Base-by-base conservation (phyloP, 768 basidiomycete genomes). In the Rhodotorula taiwanensis region DNA sequence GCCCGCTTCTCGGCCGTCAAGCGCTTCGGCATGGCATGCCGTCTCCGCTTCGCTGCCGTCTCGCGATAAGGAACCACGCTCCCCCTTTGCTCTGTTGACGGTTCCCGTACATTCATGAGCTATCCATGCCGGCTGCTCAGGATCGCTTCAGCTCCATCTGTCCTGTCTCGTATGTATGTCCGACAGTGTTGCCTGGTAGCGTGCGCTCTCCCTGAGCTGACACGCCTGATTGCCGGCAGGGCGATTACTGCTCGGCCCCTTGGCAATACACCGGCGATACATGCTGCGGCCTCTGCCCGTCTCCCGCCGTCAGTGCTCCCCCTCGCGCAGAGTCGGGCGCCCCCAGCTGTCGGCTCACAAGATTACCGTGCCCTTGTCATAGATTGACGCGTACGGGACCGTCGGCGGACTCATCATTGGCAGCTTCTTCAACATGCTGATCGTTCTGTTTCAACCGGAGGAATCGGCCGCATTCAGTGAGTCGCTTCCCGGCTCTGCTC, bases 371-470 rank as follows among this genome's bases (percentile, higher is more conserved):
- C n/a, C n/a, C n/a, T n/a, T n/a, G n/a, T n/a, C n/a, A n/a, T 51
- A 51, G 30, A 52, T 60, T 34, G 48, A 60, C 33, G 44, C 33
- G 5, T 47, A 45, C 28, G 58, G 52, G 9, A 60, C 58, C 13
- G 3, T 60, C n/a, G 31, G 20, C 1, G 58, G 52, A 4, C 25
- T 59, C 16, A 11, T 11, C 18, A 33, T 59, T 18, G 50, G 43
- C 4, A 36, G 31, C 18, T 36, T 60, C 20, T 60, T 60, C 52
- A 45, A 45, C 44, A 44, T 60, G 33, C 52, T 60, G 6, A 60
- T 39, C 52, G 52, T 60, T 5, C 44, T 53, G 20, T 53, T 47
- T n/a, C 43, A 39, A 20, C 59, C 59, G 2, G 52, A 33, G 7
- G 8, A 25, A 13, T 36, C 33, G 11, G 59, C 59, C 0, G 15